phyloP scores from a whole-genome alignment of 2,329 filamentous ascomycete species.

The Trichophyton schoenleinii region DNA sequence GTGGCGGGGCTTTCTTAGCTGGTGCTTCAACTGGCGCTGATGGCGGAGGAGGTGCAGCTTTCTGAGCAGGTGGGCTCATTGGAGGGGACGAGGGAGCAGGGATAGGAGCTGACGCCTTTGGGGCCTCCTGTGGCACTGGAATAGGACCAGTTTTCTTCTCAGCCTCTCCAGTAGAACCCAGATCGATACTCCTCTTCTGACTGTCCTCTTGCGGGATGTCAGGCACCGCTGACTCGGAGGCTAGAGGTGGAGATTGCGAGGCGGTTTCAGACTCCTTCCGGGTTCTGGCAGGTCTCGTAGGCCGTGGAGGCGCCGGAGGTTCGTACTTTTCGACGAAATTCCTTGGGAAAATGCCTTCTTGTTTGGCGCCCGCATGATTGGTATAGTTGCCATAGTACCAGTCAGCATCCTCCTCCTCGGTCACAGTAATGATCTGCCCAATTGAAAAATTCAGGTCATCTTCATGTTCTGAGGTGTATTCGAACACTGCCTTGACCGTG shows the following conservation, averaged over 20 bases:
- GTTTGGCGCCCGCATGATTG: conserved; percentile 59
- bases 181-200: conserved; percentile 1
- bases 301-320: conserved; percentile 76
- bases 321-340: conserved; percentile 98
- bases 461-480: conserved; percentile 84
- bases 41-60: conserved; percentile 22
- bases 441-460: conserved; percentile 80
- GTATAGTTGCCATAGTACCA: conserved; percentile 88
- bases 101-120: conserved; percentile 2
- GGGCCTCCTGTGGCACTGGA: conserved; percentile 17
- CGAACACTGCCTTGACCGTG: conserved; percentile 91
- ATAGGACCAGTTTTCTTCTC: conserved; percentile 12
- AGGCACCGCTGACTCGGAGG: conserved; percentile 16
- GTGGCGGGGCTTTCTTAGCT: conserved; percentile 47
- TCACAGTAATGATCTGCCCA: conserved; percentile 88
- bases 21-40: conserved; percentile 18
- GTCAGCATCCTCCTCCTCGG: conserved; percentile 79
- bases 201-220: background rate
- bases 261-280: conserved; percentile 48
- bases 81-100: conserved; percentile 11
- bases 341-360: conserved; percentile 80
- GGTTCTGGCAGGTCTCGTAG: conserved; percentile 54
- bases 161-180: background rate
- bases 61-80: conserved; percentile 19
- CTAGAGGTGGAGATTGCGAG: conserved; percentile 23